Conservation (phyloP, 2,329 filamentous ascomycete genomes). For the Colletotrichum orchidophilum region DNA sequence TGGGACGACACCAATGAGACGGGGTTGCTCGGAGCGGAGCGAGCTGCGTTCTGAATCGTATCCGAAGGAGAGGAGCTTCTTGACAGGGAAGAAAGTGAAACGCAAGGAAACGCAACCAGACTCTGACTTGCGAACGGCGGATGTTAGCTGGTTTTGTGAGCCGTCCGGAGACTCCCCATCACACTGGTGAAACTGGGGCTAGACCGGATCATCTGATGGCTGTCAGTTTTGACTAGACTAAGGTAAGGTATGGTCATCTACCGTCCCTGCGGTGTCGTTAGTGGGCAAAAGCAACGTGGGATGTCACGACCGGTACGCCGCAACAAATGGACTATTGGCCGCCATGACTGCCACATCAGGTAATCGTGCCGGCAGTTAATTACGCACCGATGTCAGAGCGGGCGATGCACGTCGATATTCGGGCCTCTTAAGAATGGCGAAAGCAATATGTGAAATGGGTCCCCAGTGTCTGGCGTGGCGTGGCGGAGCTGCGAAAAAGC, state of each 20-base stretch:
- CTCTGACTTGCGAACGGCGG: slow-evolving; percentile 11
- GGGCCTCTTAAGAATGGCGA: neutral
- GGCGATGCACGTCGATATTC: slow-evolving; percentile 25
- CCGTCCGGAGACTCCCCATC: slow-evolving; percentile 23
- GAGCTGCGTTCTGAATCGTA: neutral
- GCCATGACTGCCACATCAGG: slow-evolving; percentile 31
- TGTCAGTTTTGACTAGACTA: slow-evolving; percentile 25
- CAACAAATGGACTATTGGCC: slow-evolving; percentile 31
- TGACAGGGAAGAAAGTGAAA: slow-evolving; percentile 31
- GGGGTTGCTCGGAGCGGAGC: slow-evolving; percentile 3
- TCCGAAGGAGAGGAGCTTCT: slow-evolving; percentile 1
- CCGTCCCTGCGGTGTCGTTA: slow-evolving; percentile 27
- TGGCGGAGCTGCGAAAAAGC: neutral
- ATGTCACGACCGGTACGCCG: slow-evolving; percentile 20
- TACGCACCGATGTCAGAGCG: slow-evolving; percentile 26
- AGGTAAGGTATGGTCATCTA: slow-evolving; percentile 26
- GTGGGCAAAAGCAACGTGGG: slow-evolving; percentile 33
- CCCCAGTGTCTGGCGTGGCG: neutral
- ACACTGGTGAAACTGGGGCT: slow-evolving; percentile 33
- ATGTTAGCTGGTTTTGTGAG: slow-evolving; percentile 33
- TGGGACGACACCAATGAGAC: slow-evolving; percentile 17
- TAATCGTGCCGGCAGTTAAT: slow-evolving; percentile 26
- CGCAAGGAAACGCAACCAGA: slow-evolving; percentile 8
- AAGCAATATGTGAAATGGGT: slow-evolving; percentile 1
- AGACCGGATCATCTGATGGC: slow-evolving; percentile 32